phyloP scores from a whole-genome alignment of 805 yeast species.

The Komagataella pseudopastoris region DNA sequence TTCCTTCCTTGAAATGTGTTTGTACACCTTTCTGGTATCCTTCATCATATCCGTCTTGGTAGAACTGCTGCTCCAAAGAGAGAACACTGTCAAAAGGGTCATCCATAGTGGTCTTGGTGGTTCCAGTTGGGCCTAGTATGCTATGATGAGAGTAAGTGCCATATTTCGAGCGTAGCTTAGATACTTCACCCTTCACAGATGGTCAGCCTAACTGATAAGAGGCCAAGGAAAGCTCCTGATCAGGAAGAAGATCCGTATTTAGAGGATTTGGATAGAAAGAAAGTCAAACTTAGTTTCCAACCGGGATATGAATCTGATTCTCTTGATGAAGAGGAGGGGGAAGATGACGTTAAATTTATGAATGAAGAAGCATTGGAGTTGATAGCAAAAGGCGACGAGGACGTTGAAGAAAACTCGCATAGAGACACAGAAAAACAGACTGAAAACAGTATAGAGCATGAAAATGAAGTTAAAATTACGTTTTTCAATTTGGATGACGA shows the following conservation, averaged over 20 bases:
- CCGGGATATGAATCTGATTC: conserved; percentile 11
- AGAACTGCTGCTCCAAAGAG: conserved; percentile 48
- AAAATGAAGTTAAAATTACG: conserved; percentile 33
- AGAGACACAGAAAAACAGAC: conserved; percentile 2
- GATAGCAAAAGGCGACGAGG: conserved; percentile 3
- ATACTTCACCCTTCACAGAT: neutral
- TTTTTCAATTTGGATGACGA: conserved; percentile 51
- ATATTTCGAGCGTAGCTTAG: neutral
- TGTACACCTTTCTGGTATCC: conserved; percentile 50
- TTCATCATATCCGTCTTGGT: conserved; percentile 56
- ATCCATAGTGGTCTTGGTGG: neutral
- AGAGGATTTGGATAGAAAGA: conserved; percentile 4
- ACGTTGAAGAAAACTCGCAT: conserved; percentile 5
- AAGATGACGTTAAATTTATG: conserved; percentile 3
- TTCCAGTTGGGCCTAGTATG: neutral
- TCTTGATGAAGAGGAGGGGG: conserved; percentile 9
- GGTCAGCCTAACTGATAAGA: neutral
- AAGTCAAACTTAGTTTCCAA: conserved; percentile 2
- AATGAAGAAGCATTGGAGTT: neutral
- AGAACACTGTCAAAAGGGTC: conserved; percentile 33
- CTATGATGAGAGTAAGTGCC: neutral
- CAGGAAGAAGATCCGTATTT: neutral
- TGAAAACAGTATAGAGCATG: neutral
- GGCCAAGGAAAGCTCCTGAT: neutral
- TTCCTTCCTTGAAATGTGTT: conserved; percentile 62